Evolutionary conservation across 2,329 filamentous ascomycete genomes (phyloP).

Genomic region (Cyphellophora europaea): DNA sequence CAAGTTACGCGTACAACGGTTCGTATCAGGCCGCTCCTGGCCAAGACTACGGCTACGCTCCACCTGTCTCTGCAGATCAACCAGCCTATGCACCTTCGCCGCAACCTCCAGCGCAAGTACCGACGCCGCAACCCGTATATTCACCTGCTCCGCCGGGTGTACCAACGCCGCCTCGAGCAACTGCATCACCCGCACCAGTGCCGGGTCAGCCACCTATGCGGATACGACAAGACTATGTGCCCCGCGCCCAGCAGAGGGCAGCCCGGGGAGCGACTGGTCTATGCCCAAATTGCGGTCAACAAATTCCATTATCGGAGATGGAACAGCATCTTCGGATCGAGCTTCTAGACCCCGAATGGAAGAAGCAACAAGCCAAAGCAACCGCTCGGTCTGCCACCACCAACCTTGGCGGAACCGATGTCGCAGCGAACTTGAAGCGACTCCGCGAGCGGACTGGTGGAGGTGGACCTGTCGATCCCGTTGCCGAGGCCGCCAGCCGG

Average conservation of each 20-base stretch:
- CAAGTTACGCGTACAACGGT: constrained; percentile 41
- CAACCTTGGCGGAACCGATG: constrained; percentile 76
- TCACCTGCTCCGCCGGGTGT: constrained; percentile 31
- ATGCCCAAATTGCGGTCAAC: constrained; percentile 88
- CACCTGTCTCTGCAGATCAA: constrained; percentile 21
- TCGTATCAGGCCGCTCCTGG: constrained; percentile 32
- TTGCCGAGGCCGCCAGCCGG: constrained; percentile 30
- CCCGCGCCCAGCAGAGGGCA: constrained; percentile 63
- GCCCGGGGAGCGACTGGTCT: constrained; percentile 58
- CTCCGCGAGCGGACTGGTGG: constrained; percentile 78
- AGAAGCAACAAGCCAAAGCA: constrained; percentile 85
- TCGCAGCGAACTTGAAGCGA: constrained; percentile 92
- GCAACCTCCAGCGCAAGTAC: constrained; percentile 20
- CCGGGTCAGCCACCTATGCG: constrained; percentile 56
- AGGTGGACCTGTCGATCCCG: constrained; percentile 51
- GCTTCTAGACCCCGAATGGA: constrained; percentile 87
- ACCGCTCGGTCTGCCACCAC: constrained; percentile 77
- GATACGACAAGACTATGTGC: constrained; percentile 88
- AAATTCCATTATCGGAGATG: constrained; percentile 77
- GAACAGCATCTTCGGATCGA: constrained; percentile 94
- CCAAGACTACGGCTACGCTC: constrained; percentile 26
- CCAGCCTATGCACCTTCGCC: constrained; percentile 22
- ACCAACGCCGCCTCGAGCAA: constrained; percentile 69
- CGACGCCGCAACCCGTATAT: constrained; percentile 20
- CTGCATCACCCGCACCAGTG: constrained; percentile 38